Base-by-base conservation (phyloP, 768 basidiomycete species). In the Tricholoma saponaceum region DNA sequence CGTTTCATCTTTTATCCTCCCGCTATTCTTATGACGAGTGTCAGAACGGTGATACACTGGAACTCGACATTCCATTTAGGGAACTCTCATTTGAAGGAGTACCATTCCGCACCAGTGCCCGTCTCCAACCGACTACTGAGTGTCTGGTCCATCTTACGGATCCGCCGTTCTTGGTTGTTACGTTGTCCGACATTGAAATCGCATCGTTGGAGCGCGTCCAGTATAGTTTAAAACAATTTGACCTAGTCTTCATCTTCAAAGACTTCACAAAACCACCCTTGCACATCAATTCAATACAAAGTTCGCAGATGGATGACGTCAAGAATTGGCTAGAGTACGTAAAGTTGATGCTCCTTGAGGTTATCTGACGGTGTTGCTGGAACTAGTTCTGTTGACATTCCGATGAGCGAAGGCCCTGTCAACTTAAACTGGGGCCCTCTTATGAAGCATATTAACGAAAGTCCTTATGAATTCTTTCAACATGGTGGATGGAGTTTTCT, bases 321-420 rank as follows among this genome's bases (percentile, higher is more conserved):
- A 98, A 98, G 75, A 95, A 97, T 67, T 99, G 97, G 97, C 82
- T 99, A 20, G 95, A 99, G 94, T 98, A 69, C 62, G 92, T 77
- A 25, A 32, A 26, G 52, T 52, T 43, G 33, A 37, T 60, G 23
- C 22, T 54, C 30, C 28, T 13, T 18, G 43, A 41, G 44, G 49
- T 64, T 50, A 9, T 28, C 56, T 60, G 26, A 60, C 37, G 9
- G 30, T 5, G 8, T 57, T 46, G 26, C 54, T 41, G 14, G 58
- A n/a, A 35, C 56, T 55, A 98, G 95, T 67, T 98, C 95, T 5
- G 95, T 98, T 56, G 97, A 99, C 68, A 95, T 99, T 57, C 89
- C 97, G 7, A 82, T 97, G 75, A 90, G 90, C 47, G 96, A 98
- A 72, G 90, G 95, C 4, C 92, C 93, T 6, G 93, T 99, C 76